Evolutionary conservation across 2,329 filamentous ascomycete species (phyloP).

Genomic region (Exophiala aquamarina): DNA sequence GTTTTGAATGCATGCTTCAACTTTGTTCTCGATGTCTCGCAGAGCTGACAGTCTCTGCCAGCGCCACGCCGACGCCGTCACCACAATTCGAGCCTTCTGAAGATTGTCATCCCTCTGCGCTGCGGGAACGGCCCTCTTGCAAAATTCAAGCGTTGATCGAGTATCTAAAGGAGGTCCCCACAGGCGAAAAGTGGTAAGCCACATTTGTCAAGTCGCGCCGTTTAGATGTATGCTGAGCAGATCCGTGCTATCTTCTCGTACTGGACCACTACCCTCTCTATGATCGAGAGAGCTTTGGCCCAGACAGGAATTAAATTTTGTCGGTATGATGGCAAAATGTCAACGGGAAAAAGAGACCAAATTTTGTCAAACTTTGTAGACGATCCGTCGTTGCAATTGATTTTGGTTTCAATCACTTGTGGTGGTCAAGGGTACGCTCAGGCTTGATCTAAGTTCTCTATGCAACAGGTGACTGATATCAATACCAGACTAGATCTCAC

Average conservation of each 20-base stretch:
- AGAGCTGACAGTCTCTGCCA: neutral
- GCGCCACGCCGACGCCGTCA: neutral
- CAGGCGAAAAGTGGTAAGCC: conserved; percentile 38
- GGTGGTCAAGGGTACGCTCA: conserved; percentile 49
- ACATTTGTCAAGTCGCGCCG: neutral
- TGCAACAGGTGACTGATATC: neutral
- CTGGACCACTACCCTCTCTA: conserved; percentile 51
- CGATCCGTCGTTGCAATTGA: conserved; percentile 40
- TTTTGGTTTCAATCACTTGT: conserved; percentile 53
- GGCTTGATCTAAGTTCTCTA: conserved; percentile 21
- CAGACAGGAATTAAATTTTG: conserved; percentile 36
- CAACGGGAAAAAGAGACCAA: conserved; percentile 41
- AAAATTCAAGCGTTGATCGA: conserved; percentile 8
- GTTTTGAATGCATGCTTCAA: neutral
- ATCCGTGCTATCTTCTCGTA: conserved; percentile 53
- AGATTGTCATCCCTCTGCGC: neutral
- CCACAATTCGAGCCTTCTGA: neutral
- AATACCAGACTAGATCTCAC: conserved; percentile 43
- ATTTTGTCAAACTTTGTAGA: conserved; percentile 43
- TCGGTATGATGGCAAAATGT: conserved; percentile 51
- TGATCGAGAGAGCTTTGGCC: conserved; percentile 44
- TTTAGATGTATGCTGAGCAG: neutral
- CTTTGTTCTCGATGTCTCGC: neutral
- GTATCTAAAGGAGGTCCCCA: conserved; percentile 20
- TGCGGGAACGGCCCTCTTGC: conserved; percentile 1